Percentiles rank a stretch among this genome's conserved stretches.
These are phyloP conservation scores for Aphanocladium album DNA, from an alignment of 2,329 filamentous ascomycete species.

Conservation along the genomic window DNA sequence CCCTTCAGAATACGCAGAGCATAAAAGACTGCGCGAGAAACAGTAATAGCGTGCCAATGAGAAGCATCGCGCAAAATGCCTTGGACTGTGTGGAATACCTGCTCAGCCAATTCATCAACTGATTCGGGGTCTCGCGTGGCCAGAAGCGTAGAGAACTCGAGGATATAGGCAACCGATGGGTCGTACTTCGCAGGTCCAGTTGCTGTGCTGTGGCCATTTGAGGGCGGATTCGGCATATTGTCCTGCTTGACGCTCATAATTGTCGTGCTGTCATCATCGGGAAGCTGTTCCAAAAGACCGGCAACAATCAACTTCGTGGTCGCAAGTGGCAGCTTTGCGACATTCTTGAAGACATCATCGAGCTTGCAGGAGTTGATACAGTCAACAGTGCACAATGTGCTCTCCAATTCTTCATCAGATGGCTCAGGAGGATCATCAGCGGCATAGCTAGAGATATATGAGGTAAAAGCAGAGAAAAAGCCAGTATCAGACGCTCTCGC, in stretches of 20 bases:
- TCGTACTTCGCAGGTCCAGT: slow-evolving; percentile 63
- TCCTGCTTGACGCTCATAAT: slow-evolving; percentile 92
- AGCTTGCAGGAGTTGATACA: slow-evolving; percentile 89
- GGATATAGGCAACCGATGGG: slow-evolving; percentile 79
- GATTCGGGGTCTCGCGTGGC: slow-evolving; percentile 71
- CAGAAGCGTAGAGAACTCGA: slow-evolving; percentile 83
- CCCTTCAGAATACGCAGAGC: slow-evolving; percentile 74
- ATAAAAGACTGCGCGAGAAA: slow-evolving; percentile 83
- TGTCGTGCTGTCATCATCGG: slow-evolving; percentile 70
- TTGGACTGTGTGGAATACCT: slow-evolving; percentile 75
- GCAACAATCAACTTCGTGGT: slow-evolving; percentile 45
- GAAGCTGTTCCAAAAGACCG: slow-evolving; percentile 75
- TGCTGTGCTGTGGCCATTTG: slow-evolving; percentile 41
- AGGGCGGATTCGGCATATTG: slow-evolving; percentile 55
- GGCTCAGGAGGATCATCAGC: slow-evolving; percentile 97
- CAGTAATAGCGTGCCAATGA: slow-evolving; percentile 74
- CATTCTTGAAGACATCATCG: slow-evolving; percentile 74
- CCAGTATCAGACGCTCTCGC: slow-evolving; percentile 73
- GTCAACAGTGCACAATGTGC: slow-evolving; percentile 88
- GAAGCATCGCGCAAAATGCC: slow-evolving; percentile 73
- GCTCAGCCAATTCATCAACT: slow-evolving; percentile 67
- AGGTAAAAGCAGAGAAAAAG: slow-evolving; percentile 89
- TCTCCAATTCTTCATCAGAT: slow-evolving; percentile 94
- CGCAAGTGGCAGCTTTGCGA: slow-evolving; percentile 46
- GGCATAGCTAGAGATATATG: slow-evolving; percentile 97